Percentiles rank a stretch among this genome's conserved stretches.
phyloP scores from a whole-genome alignment of 2,329 filamentous ascomycete genomes.

The Apiospora sp. region DNA sequence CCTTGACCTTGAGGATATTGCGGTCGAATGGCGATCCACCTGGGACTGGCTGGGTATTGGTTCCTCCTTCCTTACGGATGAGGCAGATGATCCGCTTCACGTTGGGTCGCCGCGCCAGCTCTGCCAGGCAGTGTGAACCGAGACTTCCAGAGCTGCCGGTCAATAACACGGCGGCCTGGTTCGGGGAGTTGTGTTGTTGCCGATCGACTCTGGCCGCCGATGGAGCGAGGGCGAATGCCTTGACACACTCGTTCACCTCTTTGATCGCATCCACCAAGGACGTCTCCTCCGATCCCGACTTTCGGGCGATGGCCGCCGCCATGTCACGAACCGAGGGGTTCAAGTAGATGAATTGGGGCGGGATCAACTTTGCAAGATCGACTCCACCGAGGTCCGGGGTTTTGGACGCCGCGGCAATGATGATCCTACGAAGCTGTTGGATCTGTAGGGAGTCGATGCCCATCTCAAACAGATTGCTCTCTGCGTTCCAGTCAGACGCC shows the following conservation, averaged over 20 bases:
- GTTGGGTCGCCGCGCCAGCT: conserved; percentile 28
- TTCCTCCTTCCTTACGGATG: conserved; percentile 26
- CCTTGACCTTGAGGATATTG: background rate
- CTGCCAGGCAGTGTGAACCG: conserved; percentile 31
- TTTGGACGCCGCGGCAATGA: conserved; percentile 28
- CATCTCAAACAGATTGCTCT: conserved; percentile 21
- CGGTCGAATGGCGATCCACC: background rate
- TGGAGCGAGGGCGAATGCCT: background rate
- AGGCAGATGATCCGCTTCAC: conserved; percentile 28
- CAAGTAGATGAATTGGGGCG: background rate
- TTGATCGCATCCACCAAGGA: background rate
- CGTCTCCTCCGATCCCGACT: background rate
- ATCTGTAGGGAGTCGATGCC: conserved; percentile 33
- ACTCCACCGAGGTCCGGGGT: background rate
- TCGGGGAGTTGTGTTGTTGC: background rate
- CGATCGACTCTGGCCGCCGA: no score
- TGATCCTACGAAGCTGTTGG: conserved; percentile 30
- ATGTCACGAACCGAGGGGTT: background rate
- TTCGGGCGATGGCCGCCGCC: background rate
- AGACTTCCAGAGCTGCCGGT: conserved; percentile 35
- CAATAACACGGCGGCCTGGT: conserved; percentile 31
- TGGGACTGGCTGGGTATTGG: conserved; percentile 23
- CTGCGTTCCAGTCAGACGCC: background rate
- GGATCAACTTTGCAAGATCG: background rate
- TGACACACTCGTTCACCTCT: background rate